A percentile compares a stretch with the other conserved stretches of the same genome.
Conservation (phyloP, 2,329 filamentous ascomycete genomes). For the Claviceps cyperi region DNA sequence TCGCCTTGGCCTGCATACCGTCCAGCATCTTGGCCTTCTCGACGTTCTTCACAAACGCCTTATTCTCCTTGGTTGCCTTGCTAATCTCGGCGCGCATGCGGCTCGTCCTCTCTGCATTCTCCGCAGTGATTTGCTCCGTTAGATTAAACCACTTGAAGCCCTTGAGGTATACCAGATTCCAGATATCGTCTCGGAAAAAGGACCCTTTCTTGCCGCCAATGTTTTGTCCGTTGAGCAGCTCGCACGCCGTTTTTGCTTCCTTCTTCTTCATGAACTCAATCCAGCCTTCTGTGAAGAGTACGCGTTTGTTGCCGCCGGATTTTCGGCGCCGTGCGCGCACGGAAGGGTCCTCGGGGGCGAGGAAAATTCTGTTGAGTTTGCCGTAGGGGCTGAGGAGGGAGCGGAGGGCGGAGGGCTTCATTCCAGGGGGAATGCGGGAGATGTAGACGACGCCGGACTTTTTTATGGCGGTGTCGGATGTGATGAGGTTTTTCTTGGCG, state of each 20-base stretch:
- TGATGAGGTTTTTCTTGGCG: conserved; percentile 53
- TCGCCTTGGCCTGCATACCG: conserved; percentile 49
- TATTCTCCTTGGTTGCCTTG: conserved; percentile 64
- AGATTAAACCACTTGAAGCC: conserved; percentile 71
- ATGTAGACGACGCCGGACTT: conserved; percentile 74
- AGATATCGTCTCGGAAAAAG: conserved; percentile 76
- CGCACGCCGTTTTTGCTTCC: conserved; percentile 62
- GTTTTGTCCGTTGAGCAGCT: conserved; percentile 60
- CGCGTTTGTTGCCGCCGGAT: conserved; percentile 70
- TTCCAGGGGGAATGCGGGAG: conserved; percentile 73
- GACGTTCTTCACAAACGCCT: conserved; percentile 64
- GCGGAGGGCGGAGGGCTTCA: conserved; percentile 69
- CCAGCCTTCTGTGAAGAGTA: conserved; percentile 73
- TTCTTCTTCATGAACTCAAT: conserved; percentile 66
- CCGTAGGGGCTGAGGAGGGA: conserved; percentile 64
- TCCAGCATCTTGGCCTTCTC: conserved; percentile 69
- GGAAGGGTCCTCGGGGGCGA: conserved; percentile 59
- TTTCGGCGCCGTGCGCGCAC: conserved; percentile 52
- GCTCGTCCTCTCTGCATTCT: conserved; percentile 66
- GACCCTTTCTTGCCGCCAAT: conserved; percentile 74
- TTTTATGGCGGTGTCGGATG: conserved; percentile 47
- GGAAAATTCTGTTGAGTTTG: conserved; percentile 61
- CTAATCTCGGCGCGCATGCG: conserved; percentile 66
- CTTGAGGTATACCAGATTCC: conserved; percentile 68
- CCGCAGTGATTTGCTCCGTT: conserved; percentile 65